Conservation (phyloP, 2,329 filamentous ascomycete genomes). For the Purpureocillium lavendulum region DNA sequence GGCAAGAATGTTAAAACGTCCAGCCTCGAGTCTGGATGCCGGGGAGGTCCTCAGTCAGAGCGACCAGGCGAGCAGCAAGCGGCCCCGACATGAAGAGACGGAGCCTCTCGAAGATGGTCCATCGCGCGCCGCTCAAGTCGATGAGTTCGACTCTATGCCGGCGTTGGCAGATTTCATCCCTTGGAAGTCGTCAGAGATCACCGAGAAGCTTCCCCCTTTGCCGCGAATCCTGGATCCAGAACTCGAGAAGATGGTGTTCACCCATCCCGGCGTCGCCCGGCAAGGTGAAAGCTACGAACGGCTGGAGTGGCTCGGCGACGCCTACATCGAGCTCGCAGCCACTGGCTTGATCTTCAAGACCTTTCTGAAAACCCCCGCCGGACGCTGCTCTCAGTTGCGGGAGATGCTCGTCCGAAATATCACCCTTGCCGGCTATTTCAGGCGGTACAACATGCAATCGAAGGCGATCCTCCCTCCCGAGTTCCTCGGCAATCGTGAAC, state of each 20-base stretch:
- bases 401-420: conserved; percentile 76
- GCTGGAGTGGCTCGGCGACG: conserved; percentile 84
- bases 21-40: conserved; percentile 2
- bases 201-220: conserved; percentile 43
- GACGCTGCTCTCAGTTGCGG: conserved; percentile 65
- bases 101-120: not conserved
- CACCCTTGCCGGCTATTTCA: conserved; percentile 62
- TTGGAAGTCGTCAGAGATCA: conserved; percentile 44
- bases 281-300: conserved; percentile 55
- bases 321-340: conserved; percentile 71
- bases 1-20: conserved; percentile 29
- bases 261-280: conserved; percentile 44
- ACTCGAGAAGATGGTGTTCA: conserved; percentile 58
- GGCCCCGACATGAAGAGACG: not conserved
- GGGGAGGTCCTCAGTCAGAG: not conserved
- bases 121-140: too few species aligned
- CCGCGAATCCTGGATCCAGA: conserved; percentile 51
- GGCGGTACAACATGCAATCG: conserved; percentile 61
- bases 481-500: conserved; percentile 18
- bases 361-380: conserved; percentile 57
- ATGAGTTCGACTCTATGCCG: conserved; percentile 1
- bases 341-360: conserved; percentile 67
- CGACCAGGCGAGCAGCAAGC: conserved; percentile 5
- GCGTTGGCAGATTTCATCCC: conserved; percentile 24
- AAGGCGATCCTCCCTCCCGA: conserved; percentile 49